phyloP scores from a whole-genome alignment of 139 green algal genomes.

The Chlamydomonas schloesseri region DNA sequence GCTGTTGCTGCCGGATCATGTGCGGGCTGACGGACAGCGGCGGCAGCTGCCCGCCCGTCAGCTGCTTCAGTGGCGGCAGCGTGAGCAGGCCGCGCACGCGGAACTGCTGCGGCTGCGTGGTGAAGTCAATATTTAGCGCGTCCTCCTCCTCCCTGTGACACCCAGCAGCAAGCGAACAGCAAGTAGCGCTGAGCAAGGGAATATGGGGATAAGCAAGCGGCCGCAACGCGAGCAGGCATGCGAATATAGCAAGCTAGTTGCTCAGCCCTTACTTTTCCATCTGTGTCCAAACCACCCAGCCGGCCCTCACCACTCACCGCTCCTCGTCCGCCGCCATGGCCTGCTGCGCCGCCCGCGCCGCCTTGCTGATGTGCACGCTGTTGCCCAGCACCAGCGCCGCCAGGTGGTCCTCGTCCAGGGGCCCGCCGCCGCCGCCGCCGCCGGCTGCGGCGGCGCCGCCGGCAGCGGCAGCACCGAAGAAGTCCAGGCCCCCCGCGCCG shows the following conservation, averaged over 20 bases:
- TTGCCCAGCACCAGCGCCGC: conserved; percentile 39
- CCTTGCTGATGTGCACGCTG: conserved; percentile 41
- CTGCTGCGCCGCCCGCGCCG: conserved; percentile 11
- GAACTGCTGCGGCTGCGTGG: conserved; percentile 48
- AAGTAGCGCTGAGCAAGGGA: too few species aligned
- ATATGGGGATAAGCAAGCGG: too few species aligned
- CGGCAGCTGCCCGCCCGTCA: conserved; percentile 37
- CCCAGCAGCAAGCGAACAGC: too few species aligned
- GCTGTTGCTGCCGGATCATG: not conserved
- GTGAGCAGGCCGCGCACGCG: conserved; percentile 48
- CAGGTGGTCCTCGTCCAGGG: conserved; percentile 27
- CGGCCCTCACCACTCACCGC: not conserved
- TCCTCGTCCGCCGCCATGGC: conserved; percentile 29
- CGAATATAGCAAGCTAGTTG: too few species aligned
- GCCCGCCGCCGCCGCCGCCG: not conserved
- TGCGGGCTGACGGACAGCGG: conserved; percentile 10
- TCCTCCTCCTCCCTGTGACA: conserved; percentile 30
- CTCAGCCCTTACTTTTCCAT: not conserved
- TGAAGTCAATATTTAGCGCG: conserved; percentile 47
- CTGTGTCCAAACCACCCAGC: not conserved
- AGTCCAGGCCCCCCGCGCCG: not conserved
- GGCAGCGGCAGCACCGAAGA: not conserved
- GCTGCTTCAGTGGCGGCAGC: conserved; percentile 46
- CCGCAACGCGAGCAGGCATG: too few species aligned
- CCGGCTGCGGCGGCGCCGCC: not conserved